Base-by-base conservation (phyloP, 2,329 filamentous ascomycete genomes). In the Exophiala viscosa region DNA sequence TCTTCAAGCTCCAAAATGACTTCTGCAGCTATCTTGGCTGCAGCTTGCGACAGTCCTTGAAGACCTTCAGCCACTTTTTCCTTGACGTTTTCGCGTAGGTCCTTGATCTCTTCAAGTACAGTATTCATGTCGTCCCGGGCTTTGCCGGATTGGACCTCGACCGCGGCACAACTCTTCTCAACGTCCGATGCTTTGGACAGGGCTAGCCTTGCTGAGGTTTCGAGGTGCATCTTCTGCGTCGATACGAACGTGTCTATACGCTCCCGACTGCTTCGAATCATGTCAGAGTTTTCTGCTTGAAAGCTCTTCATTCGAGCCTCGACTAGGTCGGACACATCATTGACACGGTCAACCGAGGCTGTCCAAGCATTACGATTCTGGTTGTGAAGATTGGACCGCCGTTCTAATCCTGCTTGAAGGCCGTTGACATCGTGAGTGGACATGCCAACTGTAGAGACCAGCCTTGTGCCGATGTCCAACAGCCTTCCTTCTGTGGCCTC, bases 71-170 rank as follows among this genome's bases (percentile, higher is more conserved):
- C 88, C 43, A 97, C 88, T 57, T 87, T 86, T 44, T 81, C 77
- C 74, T 96, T 96, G 46, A 97, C 89, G 48, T 88, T 85, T 67
- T 96, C 88, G 17, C 92, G 83, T 18, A 97, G 78, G n/a, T 82
- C 83, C 67, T 91, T 91, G 67, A 97, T 96, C 67, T 95, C 92
- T 64, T 93, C 88, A 8, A 99, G 77, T 1, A 96, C 86, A n/a
- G 82, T 76, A 63, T 96, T 91, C 88, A 96, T 90, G 51, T 91
- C 87, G 43, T 91, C 84, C 64, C 87, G 88, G 2, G 90, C 86
- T 57, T 63, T 61, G 4, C 62, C 63, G 1, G 67, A 71, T 52
- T 73, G 70, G 14, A 52, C 57, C 48, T 87, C 78, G 13, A 95
- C 79, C 60, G 87, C 81, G 45, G 77, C 75, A 67, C 86, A 84